These are phyloP conservation scores for Pseudogymnoascus sp. DNA, from an alignment of 2,329 filamentous ascomycete species.

Conservation along the genomic window DNA sequence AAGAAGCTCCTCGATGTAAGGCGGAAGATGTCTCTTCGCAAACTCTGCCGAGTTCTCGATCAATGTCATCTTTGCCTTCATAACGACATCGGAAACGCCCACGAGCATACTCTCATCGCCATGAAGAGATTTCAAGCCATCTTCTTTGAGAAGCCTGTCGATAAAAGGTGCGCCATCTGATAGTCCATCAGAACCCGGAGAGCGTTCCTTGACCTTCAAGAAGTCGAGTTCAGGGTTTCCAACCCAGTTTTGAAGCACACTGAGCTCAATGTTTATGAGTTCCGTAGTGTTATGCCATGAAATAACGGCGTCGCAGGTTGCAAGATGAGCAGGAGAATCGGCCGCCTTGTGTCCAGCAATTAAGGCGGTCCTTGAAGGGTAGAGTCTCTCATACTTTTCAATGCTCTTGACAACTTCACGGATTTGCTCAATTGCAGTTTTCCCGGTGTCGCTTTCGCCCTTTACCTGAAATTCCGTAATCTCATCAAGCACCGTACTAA, in stretches of 20 bases:
- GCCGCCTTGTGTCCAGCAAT: slow-evolving; percentile 69
- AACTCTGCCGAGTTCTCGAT: slow-evolving; percentile 83
- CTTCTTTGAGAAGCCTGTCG: slow-evolving; percentile 90
- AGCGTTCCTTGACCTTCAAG: slow-evolving; percentile 63
- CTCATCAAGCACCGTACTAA: slow-evolving; percentile 73
- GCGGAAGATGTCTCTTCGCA: slow-evolving; percentile 81
- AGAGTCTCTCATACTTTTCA: slow-evolving; percentile 79
- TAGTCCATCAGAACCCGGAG: slow-evolving; percentile 64
- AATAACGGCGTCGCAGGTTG: slow-evolving; percentile 82
- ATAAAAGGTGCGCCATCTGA: slow-evolving; percentile 90
- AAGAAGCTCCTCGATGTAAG: slow-evolving; percentile 92
- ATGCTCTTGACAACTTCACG: slow-evolving; percentile 85
- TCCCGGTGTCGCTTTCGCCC: slow-evolving; percentile 81
- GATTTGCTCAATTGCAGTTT: slow-evolving; percentile 81
- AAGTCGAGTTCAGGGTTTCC: slow-evolving; percentile 95
- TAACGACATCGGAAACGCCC: slow-evolving; percentile 77
- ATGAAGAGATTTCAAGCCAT: slow-evolving; percentile 86
- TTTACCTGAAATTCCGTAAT: slow-evolving; percentile 93
- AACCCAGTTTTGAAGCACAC: slow-evolving; percentile 90
- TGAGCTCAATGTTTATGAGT: slow-evolving; percentile 90
- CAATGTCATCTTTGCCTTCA: slow-evolving; percentile 86
- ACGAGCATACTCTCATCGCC: slow-evolving; percentile 80
- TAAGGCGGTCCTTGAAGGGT: slow-evolving; percentile 72
- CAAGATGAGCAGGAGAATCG: slow-evolving; percentile 67
- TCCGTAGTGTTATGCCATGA: slow-evolving; percentile 97